Evolutionary conservation across 805 yeast species (phyloP).

Genomic region (Grigorovia yakushimaensis): DNA sequence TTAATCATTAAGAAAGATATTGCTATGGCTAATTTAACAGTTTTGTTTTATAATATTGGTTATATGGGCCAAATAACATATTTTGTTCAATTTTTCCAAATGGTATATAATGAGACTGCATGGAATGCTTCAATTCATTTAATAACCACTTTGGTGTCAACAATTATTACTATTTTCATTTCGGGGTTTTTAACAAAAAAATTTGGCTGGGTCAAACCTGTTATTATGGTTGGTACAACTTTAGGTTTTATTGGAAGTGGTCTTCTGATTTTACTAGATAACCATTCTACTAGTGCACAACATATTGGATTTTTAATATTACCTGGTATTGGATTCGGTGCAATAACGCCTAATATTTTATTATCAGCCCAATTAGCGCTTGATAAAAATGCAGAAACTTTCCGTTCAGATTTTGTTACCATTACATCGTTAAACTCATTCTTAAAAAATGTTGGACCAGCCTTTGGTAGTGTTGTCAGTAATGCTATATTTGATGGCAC

Average conservation of each 20-base stretch:
- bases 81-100: conserved; percentile 21
- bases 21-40: conserved; percentile 12
- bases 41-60: conserved; percentile 13
- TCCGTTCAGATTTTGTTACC: conserved; percentile 16
- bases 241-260: conserved; percentile 31
- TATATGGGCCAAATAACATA: conserved; percentile 17
- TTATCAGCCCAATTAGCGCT: conserved; percentile 25
- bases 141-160: conserved; percentile 15
- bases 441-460: conserved; percentile 16
- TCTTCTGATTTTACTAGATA: conserved; percentile 24
- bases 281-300: conserved; percentile 19
- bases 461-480: conserved; percentile 19
- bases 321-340: conserved; percentile 32
- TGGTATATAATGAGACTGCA: conserved; percentile 17
- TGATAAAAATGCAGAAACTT: conserved; percentile 12
- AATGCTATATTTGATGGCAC: conserved; percentile 18
- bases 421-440: conserved; percentile 20
- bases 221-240: conserved; percentile 24
- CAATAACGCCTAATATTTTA: conserved; percentile 27
- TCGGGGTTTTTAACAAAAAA: conserved; percentile 27
- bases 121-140: conserved; percentile 20
- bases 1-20: conserved; percentile 9
- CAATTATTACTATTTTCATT: conserved; percentile 14
- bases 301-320: conserved; percentile 32
- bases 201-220: conserved; percentile 30